Base-by-base conservation (phyloP, 2,329 filamentous ascomycete genomes). In the Neonectria sp. region DNA sequence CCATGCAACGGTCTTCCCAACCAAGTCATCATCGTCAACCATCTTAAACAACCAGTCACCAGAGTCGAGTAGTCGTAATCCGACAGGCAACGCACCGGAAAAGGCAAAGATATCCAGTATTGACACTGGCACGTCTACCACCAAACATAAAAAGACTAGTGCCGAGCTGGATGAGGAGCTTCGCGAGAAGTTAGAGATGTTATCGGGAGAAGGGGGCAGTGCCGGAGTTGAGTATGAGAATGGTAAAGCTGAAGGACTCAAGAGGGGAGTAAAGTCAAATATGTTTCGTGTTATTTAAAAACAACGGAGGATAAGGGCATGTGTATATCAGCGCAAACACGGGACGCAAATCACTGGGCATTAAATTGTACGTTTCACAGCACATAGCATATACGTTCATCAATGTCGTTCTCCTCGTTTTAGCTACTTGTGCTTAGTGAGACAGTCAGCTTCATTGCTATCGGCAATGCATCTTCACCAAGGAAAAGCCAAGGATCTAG, bases 221-320 rank as follows among this genome's bases (percentile, higher is more conserved):
- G 85, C 91, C 3, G 93, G 92, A 1, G 82, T 95, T 5, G 92
- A 95, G 78, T 91, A 93, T 67, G 93, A 95, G 78, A 87, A 93
- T 72, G 93, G 93, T 0, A 87, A 91, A 77, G 89, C 93, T 0
- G 89, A 89, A 6, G 85, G 90, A 0, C 91, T 95, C 86, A 95
- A 94, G 81, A 84, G 92, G 56, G 87, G 90, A 40, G 93, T 95
- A 12, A 90, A 87, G 77, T 89, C 91, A 59, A 94, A 94, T 73
- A 94, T 94, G 92, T 95, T 95, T 77, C 84, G 92, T 17, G 88
- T 92, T 67, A 93, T 93, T 24, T 73, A n/a, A 7, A 25, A 13
- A 12, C n/a, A 46, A 21, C 15, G 21, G n/a, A 13, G 4, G 4
- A 33, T 25, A 31, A 3, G 12, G n/a, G 40, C 15, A 45, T 2